phyloP scores from a whole-genome alignment of 768 basidiomycete genomes.

The Neoboletus subvelutipes region DNA sequence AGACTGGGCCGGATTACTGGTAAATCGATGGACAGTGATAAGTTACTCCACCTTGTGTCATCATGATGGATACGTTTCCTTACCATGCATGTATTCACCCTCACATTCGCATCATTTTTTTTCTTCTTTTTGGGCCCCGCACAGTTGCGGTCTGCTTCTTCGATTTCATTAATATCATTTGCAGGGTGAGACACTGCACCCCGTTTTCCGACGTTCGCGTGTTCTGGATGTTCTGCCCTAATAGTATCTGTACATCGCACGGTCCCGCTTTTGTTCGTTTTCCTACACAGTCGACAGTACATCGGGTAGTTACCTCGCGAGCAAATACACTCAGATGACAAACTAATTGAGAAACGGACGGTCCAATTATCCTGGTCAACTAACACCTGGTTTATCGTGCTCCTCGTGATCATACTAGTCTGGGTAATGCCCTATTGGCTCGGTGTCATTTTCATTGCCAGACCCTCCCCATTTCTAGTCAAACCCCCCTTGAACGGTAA shows the following conservation, averaged over 20 bases:
- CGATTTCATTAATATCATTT: constrained; percentile 5
- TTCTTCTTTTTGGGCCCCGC: constrained; percentile 9
- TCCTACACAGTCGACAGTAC: background rate
- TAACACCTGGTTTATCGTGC: too few species aligned
- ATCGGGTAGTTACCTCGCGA: background rate
- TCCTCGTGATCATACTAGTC: too few species aligned
- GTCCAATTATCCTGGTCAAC: too few species aligned
- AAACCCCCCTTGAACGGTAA: too few species aligned
- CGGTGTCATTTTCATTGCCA: background rate
- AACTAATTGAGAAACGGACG: background rate
- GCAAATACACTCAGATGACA: background rate
- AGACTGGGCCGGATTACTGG: constrained; percentile 53
- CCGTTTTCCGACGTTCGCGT: constrained; percentile 26
- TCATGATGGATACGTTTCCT: constrained; percentile 25
- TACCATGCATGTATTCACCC: constrained; percentile 16
- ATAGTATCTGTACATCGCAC: constrained; percentile 30
- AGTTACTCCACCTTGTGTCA: constrained; percentile 57
- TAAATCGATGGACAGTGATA: constrained; percentile 61
- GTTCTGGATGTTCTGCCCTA: constrained; percentile 31
- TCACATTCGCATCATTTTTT: constrained; percentile 13
- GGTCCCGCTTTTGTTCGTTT: constrained; percentile 15
- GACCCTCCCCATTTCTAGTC: background rate
- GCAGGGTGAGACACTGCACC: constrained; percentile 2
- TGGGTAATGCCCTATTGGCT: too few species aligned
- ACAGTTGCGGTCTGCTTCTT: constrained; percentile 10